Percentiles rank a stretch among this genome's conserved stretches.
Evolutionary conservation across 306 rosid genomes (phyloP).

Genomic region (Pyrus bretschneideri): DNA sequence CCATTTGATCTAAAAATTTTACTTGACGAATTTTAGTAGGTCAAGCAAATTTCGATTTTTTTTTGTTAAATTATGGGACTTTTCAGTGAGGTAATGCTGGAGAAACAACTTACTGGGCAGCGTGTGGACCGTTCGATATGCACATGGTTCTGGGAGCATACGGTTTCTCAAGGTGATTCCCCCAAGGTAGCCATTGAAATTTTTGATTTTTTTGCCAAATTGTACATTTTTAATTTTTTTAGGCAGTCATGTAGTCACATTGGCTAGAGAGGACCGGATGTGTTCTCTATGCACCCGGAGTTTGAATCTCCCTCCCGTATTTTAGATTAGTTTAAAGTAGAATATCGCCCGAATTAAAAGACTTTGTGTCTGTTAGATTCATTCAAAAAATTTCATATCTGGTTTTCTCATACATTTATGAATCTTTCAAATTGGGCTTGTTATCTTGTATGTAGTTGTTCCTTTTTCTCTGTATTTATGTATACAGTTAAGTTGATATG

Average conservation of each 20-base stretch:
- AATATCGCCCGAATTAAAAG: background rate
- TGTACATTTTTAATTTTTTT: background rate
- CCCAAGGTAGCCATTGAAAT: constrained; percentile 45
- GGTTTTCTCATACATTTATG: too few relatives aligned
- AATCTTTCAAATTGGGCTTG: background rate
- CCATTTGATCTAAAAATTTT: background rate
- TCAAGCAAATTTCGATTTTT: background rate
- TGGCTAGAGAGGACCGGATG: background rate
- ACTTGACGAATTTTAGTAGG: constrained; percentile 2
- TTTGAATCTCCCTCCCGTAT: background rate
- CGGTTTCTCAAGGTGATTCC: constrained; percentile 70
- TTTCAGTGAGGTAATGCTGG: constrained; percentile 80
- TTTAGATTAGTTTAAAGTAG: background rate
- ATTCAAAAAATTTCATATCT: background rate
- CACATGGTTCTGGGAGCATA: constrained; percentile 85
- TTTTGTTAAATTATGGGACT: constrained; percentile 18
- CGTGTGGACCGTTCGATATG: constrained; percentile 97
- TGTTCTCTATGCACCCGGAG: background rate
- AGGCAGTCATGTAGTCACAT: background rate
- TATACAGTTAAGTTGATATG: background rate
- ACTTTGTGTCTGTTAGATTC: background rate
- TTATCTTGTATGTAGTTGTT: background rate
- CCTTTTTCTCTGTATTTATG: background rate
- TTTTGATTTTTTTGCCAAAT: background rate
- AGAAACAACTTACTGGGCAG: constrained; percentile 93